Evolutionary conservation across 495 filamentous ascomycete species (phyloP), one percentile per base, ranked within the genome.

Genomic region (Penicillium soppii): DNA sequence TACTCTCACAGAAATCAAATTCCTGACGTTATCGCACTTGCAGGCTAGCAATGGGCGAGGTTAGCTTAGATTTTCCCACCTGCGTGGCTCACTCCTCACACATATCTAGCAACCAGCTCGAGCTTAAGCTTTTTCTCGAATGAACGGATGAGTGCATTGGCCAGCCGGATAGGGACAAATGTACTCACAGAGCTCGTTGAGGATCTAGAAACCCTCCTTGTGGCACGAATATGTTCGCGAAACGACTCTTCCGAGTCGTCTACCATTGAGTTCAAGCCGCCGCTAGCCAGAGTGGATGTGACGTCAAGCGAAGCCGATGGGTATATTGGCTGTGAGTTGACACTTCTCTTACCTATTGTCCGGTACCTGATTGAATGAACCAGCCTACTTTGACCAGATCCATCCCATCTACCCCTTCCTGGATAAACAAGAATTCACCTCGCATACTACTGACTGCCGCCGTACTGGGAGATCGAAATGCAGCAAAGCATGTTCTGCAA

Each of bases 401-500:
- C 67, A 72, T 47, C 63, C 63, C 1, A 25, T 67, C 0, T 68
- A 68, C 42, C 68, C 68, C 12, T 72, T 70, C 44, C 56, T 72
- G 10, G 61, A 72, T 30, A 62, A 50, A 21, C 43, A 48, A 15
- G 43, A 57, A 9, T 72, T 72, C 25, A 65, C 68, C 44, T n/a
- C 50, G n/a, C 26, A 50, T 21, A 37, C 52, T 12, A n/a, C 27
- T 29, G 5, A 29, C 27, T 29, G 27, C 27, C 27, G 5, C 2
- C 27, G 27, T 29, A 2, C 27, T 29, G 29, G 22, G 36, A 55
- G 10, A 15, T 46, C 15, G 6, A 30, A 49, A 2, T 25, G 19
- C 4, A 59, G 50, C 47, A 33, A 61, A 2, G 30, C 53, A 9
- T 70, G 65, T 20, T 63, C 61, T 17, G 69, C 66, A 36, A 43